These are phyloP conservation scores for Aegilops umbellulata DNA, from an alignment of 176 grass and related monocot genomes.

Conservation along the genomic window DNA sequence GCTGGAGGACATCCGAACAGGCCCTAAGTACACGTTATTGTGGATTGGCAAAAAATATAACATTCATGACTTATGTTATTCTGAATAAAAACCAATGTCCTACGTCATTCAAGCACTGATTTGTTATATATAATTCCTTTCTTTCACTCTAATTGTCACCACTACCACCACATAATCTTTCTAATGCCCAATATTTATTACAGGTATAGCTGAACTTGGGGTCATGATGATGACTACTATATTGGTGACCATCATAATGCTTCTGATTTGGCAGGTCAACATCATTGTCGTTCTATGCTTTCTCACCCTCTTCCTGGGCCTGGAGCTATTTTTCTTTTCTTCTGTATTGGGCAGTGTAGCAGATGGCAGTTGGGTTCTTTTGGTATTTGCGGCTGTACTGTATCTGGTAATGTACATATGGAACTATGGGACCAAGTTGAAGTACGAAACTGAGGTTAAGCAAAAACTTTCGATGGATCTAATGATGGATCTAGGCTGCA, in stretches of 20 bases:
- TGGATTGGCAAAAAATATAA: not conserved
- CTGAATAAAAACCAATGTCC: not conserved
- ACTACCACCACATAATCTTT: slow-evolving; percentile 22
- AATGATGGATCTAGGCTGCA: slow-evolving; percentile 75
- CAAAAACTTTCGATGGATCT: slow-evolving; percentile 93
- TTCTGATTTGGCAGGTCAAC: slow-evolving; percentile 98
- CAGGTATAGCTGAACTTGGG: slow-evolving; percentile 94
- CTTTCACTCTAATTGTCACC: not conserved
- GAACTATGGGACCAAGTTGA: slow-evolving; percentile 97
- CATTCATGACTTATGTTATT: not conserved
- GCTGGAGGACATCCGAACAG: no score
- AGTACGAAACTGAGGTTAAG: slow-evolving; percentile 97
- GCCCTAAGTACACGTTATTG: not conserved
- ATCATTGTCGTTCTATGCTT: slow-evolving; percentile 86
- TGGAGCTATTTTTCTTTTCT: slow-evolving; percentile 94
- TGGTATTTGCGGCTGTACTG: slow-evolving; percentile 76
- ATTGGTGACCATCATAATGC: slow-evolving; percentile 96
- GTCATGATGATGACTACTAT: slow-evolving; percentile 98
- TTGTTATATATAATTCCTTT: slow-evolving; percentile 23
- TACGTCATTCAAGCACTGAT: not conserved
- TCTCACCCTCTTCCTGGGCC: slow-evolving; percentile 66
- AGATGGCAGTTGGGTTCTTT: slow-evolving; percentile 95
- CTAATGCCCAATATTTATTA: slow-evolving; percentile 27
- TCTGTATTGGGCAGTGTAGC: slow-evolving; percentile 76
- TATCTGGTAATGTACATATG: slow-evolving; percentile 92